Evolutionary conservation across 2,329 filamentous ascomycete genomes (phyloP), one percentile per base, ranked within the genome.

Genomic region (Clonostachys byssicola): DNA sequence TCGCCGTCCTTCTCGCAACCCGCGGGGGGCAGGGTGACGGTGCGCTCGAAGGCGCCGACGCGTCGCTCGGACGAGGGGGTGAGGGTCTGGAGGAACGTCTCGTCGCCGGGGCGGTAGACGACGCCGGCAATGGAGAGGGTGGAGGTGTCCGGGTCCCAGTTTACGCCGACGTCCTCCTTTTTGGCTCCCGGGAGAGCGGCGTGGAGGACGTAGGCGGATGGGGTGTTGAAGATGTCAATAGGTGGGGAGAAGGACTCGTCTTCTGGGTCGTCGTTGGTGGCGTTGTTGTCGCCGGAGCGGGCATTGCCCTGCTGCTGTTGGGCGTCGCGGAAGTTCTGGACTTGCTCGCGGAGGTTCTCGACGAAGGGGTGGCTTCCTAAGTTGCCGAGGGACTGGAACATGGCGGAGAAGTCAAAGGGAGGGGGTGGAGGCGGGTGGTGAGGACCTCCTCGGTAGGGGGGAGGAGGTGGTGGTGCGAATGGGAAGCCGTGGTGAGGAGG

Each of bases 161-260:
- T 84, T 42, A 94, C 80, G 48, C 79, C 85, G 6, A 94, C 72
- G 58, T 94, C 88, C 57, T 89, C 79, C 66, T 91, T 92, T 68
- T 85, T 85, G 2, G 85, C 88, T 23, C 89, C 89, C 0, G 90
- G 88, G 0, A 95, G 75, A 2, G 88, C 85, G 57, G 91, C 71
- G 63, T 94, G 88, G 9, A 94, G 68, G 40, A 90, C 71, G 61
- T 83, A 91, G 13, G 80, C 67, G 34, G 70, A 66, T 7, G 80
- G 66, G 6, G 84, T 86, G 61, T 86, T 80, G 72, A 92, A 94
- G 53, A 92, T 70, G 61, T 95, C 89, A 47, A 85, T 72, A n/a
- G 85, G 81, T 1, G 86, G 86, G 6, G 66, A 64, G 63, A 88
- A 86, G 49, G 71, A 62, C 23, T 30, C 23, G 23, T 30, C 23